These are phyloP conservation scores for Mrakia gelida DNA, from an alignment of 768 basidiomycete species.

Conservation along the genomic window DNA sequence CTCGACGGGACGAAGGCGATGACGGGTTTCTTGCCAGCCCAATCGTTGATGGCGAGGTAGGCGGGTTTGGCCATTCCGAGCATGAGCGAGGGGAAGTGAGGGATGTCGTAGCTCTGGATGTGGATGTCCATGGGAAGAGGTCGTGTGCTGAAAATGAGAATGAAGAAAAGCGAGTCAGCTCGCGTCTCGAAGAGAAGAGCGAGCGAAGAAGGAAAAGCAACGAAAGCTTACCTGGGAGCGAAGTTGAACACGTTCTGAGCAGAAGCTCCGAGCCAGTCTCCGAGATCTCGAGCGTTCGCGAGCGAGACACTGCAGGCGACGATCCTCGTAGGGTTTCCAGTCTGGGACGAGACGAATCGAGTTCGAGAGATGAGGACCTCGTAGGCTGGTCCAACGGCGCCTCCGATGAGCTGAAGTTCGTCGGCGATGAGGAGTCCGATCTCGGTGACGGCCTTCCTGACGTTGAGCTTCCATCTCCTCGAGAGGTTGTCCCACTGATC, in stretches of 20 bases:
- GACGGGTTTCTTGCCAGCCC: conserved; percentile 77
- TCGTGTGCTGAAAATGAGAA: conserved; percentile 61
- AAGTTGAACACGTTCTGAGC: conserved; percentile 97
- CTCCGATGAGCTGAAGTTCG: conserved; percentile 90
- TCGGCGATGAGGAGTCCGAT: conserved; percentile 91
- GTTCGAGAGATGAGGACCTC: conserved; percentile 94
- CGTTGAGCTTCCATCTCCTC: conserved; percentile 78
- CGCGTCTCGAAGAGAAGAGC: conserved; percentile 5
- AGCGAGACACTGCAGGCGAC: conserved; percentile 93
- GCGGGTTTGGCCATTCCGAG: conserved; percentile 98
- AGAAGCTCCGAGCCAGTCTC: conserved; percentile 95
- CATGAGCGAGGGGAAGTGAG: conserved; percentile 99
- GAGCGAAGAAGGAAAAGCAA: neutral
- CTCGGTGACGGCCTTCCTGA: conserved; percentile 86
- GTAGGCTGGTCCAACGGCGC: conserved; percentile 91
- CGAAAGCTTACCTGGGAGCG: conserved; percentile 64
- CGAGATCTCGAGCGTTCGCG: conserved; percentile 90
- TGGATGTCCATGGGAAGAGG: conserved; percentile 97
- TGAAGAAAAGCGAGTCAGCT: neutral
- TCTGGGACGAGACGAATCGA: conserved; percentile 92
- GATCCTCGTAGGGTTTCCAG: conserved; percentile 80
- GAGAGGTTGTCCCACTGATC: conserved; percentile 89
- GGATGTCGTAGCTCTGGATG: conserved; percentile 87
- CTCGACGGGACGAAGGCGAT: conserved; percentile 90
- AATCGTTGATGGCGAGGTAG: conserved; percentile 84